phyloP scores from a whole-genome alignment of 805 yeast genomes.

The Candida anglica region DNA sequence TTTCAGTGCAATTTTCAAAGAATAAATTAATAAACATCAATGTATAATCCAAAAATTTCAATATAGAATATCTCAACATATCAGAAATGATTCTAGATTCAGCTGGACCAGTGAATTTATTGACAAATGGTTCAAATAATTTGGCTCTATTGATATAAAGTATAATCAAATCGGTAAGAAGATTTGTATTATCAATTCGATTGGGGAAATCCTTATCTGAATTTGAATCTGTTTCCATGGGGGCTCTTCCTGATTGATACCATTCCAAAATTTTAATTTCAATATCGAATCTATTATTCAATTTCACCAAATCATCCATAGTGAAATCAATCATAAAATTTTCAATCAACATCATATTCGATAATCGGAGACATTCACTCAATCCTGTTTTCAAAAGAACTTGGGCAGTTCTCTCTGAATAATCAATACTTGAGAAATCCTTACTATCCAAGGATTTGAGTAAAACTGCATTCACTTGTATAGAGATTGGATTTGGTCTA shows the following conservation, averaged over 20 bases:
- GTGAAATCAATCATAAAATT: conserved; percentile 45
- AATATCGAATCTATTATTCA: conserved; percentile 38
- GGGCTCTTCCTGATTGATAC: conserved; percentile 10
- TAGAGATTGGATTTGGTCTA: conserved; percentile 51
- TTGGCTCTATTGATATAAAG: conserved; percentile 50
- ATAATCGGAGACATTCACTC: conserved; percentile 45
- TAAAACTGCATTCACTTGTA: conserved; percentile 30
- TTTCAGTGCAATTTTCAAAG: conserved; percentile 12
- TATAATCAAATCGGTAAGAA: conserved; percentile 42
- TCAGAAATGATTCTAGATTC: conserved; percentile 31
- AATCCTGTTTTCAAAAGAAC: conserved; percentile 42
- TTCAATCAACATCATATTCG: conserved; percentile 49
- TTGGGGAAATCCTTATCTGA: conserved; percentile 12
- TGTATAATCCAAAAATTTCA: conserved; percentile 34
- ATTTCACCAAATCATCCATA: conserved; percentile 33
- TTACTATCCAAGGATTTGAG: conserved; percentile 17
- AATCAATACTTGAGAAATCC: conserved; percentile 11
- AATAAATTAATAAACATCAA: conserved; percentile 29
- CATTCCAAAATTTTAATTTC: conserved; percentile 37
- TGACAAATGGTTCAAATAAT: conserved; percentile 48
- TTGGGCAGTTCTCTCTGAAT: conserved; percentile 19
- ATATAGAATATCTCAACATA: conserved; percentile 32
- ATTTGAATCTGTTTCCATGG: conserved; percentile 9
- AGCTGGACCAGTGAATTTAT: conserved; percentile 20
- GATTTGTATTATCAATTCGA: conserved; percentile 25